These are phyloP conservation scores for Colletotrichum higginsianum DNA, from an alignment of 2,329 filamentous ascomycete genomes.

Conservation along the genomic window DNA sequence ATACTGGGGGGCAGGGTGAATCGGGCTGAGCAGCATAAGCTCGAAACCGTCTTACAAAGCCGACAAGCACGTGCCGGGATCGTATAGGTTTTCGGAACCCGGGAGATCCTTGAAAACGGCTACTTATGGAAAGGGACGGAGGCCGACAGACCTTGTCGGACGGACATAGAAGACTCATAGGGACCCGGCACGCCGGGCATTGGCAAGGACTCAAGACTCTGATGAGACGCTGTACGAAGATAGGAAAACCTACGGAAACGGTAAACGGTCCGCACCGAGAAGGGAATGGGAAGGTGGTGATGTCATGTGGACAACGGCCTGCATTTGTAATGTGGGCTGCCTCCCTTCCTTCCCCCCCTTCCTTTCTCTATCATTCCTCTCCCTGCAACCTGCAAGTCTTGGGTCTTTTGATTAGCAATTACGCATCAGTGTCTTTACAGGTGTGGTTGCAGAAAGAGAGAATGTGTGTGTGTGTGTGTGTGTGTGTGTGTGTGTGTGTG, in stretches of 20 bases:
- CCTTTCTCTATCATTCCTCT: too few relatives aligned
- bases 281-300: background rate
- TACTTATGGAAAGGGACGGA: background rate
- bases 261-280: slow-evolving; percentile 20
- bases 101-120: slow-evolving; percentile 4
- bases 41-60: too few relatives aligned
- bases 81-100: background rate
- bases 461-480: background rate
- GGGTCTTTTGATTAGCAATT: too few relatives aligned
- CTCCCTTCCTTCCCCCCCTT: too few relatives aligned
- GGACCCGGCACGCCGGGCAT: too few relatives aligned
- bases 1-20: background rate
- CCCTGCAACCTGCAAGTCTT: too few relatives aligned
- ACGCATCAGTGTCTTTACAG: background rate
- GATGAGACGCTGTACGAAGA: too few relatives aligned
- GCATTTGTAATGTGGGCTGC: background rate
- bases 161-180: slow-evolving; percentile 1
- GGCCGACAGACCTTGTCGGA: background rate
- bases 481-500: background rate
- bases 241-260: background rate
- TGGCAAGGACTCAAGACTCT: too few relatives aligned
- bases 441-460: background rate
- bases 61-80: slow-evolving; percentile 11
- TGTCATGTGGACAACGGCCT: slow-evolving; percentile 6
- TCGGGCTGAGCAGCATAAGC: too few relatives aligned